Evolutionary conservation across 2,329 filamentous ascomycete genomes (phyloP), one percentile per base, ranked within the genome.

Genomic region (Blumeriella jaapii): DNA sequence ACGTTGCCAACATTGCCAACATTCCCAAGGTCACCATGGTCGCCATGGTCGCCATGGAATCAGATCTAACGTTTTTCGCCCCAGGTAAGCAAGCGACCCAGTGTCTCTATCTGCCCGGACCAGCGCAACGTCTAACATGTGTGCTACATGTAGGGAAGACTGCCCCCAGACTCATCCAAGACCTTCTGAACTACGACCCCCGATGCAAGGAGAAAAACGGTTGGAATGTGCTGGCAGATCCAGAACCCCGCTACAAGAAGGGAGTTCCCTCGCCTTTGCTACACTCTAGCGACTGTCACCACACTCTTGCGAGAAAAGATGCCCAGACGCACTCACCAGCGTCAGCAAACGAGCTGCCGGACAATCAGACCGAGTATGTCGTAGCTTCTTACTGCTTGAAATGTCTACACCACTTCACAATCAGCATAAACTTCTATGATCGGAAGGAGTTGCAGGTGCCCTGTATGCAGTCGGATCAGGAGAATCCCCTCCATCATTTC

Each of bases 401-500:
- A 40, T 83, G 78, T 52, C 68, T 72, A 33, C 64, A 65, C 49
- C 77, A 82, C 55, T 59, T 80, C 27, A 65, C 74, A 45, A 52
- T 82, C 14, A 58, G 59, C 8, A 62, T 78, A 20, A 64, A 68
- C 40, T 72, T 69, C 45, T 60, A 59, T 9, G 53, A 60, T n/a
- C 54, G 52, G 29, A 55, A 55, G 19, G 55, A 51, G 31, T 51
- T 53, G 13, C 38, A 41, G 35, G 38, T 32, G 13, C 43, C 50
- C 11, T 54, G 50, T 32, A 42, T 41, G 18, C 57, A 63, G 13
- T 33, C 36, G 5, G 71, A 61, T 34, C 41, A 50, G 8, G 57
- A 64, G 1, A 66, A 62, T 42, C 71, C 72, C 18, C 54, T 82
- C 4, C 78, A 83, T 53, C 78, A 82, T 53, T 66, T 80, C 39